These are phyloP conservation scores for Salix viminalis DNA, from an alignment of 345 rosid genomes.

Conservation along the genomic window DNA sequence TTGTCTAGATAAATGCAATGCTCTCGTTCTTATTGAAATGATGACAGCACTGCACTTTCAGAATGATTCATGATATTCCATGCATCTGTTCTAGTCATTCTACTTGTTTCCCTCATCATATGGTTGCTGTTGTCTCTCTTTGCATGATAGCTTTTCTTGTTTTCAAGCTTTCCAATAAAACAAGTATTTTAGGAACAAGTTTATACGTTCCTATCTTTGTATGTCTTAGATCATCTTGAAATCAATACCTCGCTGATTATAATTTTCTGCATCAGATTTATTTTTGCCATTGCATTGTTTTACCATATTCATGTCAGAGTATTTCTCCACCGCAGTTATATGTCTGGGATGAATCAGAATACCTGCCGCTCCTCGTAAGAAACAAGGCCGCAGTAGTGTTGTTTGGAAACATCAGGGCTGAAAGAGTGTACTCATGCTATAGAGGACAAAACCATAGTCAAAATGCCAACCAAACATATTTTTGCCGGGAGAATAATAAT, in stretches of 20 bases:
- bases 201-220: background rate
- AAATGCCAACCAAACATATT: background rate
- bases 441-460: background rate
- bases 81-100: background rate
- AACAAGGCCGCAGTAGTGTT: constrained; percentile 56
- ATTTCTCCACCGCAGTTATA: constrained; percentile 36
- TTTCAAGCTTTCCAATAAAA: background rate
- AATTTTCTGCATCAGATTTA: background rate
- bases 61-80: background rate
- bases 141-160: background rate
- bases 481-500: background rate
- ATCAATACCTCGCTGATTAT: background rate
- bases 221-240: background rate
- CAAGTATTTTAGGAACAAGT: background rate
- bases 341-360: constrained; percentile 51
- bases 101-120: background rate
- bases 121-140: background rate
- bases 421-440: constrained; percentile 27
- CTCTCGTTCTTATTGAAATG: background rate
- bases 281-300: background rate
- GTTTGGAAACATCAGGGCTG: constrained; percentile 52
- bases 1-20: background rate
- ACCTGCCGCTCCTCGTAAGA: constrained; percentile 44
- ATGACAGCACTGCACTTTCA: background rate
- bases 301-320: background rate